Conservation (phyloP, 2,329 filamentous ascomycete species). For the Clonostachys chloroleuca region DNA sequence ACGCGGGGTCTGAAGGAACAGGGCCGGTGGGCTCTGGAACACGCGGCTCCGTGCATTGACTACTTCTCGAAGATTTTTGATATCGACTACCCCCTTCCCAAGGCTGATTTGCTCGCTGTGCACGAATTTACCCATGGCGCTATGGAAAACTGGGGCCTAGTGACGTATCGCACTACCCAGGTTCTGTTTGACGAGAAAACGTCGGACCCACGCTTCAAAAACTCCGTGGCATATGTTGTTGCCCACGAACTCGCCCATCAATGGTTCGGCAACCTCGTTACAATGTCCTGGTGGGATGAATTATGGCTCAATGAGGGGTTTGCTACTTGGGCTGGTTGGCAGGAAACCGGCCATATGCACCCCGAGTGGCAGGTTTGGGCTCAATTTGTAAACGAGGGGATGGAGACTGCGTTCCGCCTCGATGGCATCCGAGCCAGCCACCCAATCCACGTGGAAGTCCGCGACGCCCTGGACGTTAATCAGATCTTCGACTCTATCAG, state of each 20-base stretch:
- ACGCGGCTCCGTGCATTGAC: conserved; percentile 90
- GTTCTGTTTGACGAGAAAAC: conserved; percentile 93
- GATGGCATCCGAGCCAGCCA: conserved; percentile 90
- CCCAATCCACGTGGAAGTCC: conserved; percentile 92
- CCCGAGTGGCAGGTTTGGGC: conserved; percentile 98
- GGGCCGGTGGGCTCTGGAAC: conserved; percentile 82
- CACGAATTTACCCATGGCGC: conserved; percentile 87
- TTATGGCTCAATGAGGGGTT: conserved; percentile 96
- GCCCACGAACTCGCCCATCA: conserved; percentile 97
- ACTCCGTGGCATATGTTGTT: conserved; percentile 92
- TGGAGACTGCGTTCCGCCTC: conserved; percentile 86
- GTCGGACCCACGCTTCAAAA: conserved; percentile 87
- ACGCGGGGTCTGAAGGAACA: conserved; percentile 92
- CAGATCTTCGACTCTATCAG: conserved; percentile 98
- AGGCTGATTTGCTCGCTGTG: conserved; percentile 85
- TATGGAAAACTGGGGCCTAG: conserved; percentile 96
- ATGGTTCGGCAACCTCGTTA: conserved; percentile 94
- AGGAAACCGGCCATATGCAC: conserved; percentile 78
- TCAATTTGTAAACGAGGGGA: conserved; percentile 92
- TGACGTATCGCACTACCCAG: conserved; percentile 93
- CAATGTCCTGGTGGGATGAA: conserved; percentile 96
- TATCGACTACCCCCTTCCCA: conserved; percentile 89
- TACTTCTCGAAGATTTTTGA: conserved; percentile 94
- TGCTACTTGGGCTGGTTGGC: conserved; percentile 97
- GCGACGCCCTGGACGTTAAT: conserved; percentile 90